A percentile compares a stretch with the other conserved stretches of the same genome.
Conservation (phyloP, 345 rosid genomes). For the Rhodomyrtus tomentosa region DNA sequence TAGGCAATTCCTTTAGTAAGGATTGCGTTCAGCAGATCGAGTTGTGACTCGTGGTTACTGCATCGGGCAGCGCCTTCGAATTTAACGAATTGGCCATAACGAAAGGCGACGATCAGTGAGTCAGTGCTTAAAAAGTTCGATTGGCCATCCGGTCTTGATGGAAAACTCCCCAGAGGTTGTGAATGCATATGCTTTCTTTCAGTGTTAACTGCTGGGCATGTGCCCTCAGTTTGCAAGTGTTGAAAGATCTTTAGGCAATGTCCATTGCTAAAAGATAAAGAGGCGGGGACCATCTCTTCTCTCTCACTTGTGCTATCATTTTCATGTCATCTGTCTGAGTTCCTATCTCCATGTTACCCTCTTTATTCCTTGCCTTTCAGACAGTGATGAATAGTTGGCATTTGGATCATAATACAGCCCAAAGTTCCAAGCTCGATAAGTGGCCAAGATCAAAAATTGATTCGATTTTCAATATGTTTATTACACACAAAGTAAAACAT, state of each 20-base stretch:
- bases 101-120: not conserved
- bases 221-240: not conserved
- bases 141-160: not conserved
- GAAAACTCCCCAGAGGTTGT: not conserved
- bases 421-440: too few species aligned
- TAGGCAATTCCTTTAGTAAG: not conserved
- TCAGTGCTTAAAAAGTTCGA: not conserved
- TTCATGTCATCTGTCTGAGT: not conserved
- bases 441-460: too few species aligned
- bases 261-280: not conserved
- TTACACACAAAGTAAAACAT: too few species aligned
- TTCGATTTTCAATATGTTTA: not conserved
- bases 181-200: not conserved
- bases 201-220: not conserved
- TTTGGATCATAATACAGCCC: not conserved
- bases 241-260: not conserved
- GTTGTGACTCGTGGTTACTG: not conserved
- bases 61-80: not conserved
- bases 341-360: not conserved
- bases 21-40: not conserved
- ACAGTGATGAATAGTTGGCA: not conserved
- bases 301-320: not conserved
- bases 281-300: not conserved
- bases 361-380: not conserved
- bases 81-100: not conserved